Conservation (phyloP, 768 basidiomycete species). For the Lactarius tabidus region DNA sequence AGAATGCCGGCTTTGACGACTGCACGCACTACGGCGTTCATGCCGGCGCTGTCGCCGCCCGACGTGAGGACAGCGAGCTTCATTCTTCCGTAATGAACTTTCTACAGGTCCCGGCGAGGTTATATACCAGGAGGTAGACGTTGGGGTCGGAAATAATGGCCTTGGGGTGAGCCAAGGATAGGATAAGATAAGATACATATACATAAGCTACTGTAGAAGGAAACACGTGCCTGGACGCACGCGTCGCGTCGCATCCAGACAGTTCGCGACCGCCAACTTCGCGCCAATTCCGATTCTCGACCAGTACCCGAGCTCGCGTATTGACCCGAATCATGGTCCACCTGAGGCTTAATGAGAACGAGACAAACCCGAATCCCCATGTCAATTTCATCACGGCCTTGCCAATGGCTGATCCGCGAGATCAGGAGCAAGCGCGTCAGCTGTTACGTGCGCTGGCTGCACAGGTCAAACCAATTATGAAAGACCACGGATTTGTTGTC, state of each 20-base stretch:
- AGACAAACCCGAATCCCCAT: slow-evolving; percentile 68
- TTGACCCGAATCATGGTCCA: slow-evolving; percentile 55
- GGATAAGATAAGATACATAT: slow-evolving; percentile 13
- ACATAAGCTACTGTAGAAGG: no score
- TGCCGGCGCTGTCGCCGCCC: slow-evolving; percentile 96
- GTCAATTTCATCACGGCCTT: slow-evolving; percentile 74
- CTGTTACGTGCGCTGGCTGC: slow-evolving; percentile 76
- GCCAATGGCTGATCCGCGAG: slow-evolving; percentile 37
- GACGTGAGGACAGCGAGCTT: slow-evolving; percentile 94
- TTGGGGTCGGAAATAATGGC: slow-evolving; percentile 16
- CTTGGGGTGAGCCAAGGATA: slow-evolving; percentile 9
- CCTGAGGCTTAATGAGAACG: slow-evolving; percentile 61
- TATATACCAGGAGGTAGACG: slow-evolving; percentile 5
- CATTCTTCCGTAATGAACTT: slow-evolving; percentile 39
- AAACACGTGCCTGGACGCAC: neutral
- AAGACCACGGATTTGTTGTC: slow-evolving; percentile 65
- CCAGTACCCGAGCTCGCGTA: neutral
- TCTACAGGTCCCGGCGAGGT: neutral
- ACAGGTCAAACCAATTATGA: slow-evolving; percentile 82
- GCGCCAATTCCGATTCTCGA: neutral
- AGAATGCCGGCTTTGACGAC: slow-evolving; percentile 91
- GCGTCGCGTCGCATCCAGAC: neutral
- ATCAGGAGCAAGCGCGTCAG: slow-evolving; percentile 63
- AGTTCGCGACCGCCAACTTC: neutral
- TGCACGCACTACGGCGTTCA: slow-evolving; percentile 93